phyloP scores from a whole-genome alignment of 2,329 filamentous ascomycete genomes.

The Pseudogymnoascus sp. region DNA sequence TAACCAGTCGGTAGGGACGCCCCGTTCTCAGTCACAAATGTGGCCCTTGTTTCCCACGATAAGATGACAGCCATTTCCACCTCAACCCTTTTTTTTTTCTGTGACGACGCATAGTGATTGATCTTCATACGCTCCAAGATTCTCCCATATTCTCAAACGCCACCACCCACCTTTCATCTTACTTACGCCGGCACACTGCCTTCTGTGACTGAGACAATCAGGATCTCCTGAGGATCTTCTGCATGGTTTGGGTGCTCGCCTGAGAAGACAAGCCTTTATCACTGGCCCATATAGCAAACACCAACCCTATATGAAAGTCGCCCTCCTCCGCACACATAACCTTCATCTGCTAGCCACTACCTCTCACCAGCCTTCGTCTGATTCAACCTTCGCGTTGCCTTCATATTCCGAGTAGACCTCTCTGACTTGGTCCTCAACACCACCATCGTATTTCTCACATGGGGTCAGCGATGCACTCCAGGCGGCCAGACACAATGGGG shows the following conservation, averaged over 20 bases:
- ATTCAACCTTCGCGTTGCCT: background rate
- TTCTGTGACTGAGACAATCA: background rate
- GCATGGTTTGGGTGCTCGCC: background rate
- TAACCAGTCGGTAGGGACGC: background rate
- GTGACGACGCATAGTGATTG: background rate
- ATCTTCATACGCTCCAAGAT: background rate
- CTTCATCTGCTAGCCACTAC: background rate
- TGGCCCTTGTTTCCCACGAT: background rate
- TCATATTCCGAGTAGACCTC: background rate
- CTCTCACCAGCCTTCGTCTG: background rate
- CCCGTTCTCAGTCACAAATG: slow-evolving; percentile 5
- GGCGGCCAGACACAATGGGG: slow-evolving; percentile 19
- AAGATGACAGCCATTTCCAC: slow-evolving; percentile 4
- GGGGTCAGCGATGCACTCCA: background rate
- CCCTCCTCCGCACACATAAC: background rate
- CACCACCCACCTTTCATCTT: background rate
- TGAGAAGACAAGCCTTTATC: slow-evolving; percentile 1
- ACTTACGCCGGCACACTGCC: background rate
- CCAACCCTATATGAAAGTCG: background rate
- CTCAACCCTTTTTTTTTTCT: slow-evolving; percentile 4
- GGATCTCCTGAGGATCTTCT: background rate
- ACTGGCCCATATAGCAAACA: background rate
- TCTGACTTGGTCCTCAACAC: background rate
- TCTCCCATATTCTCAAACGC: background rate
- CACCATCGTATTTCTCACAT: background rate